These are phyloP conservation scores for Teratosphaeria destructans DNA, from an alignment of 2,329 filamentous ascomycete species.

Conservation along the genomic window DNA sequence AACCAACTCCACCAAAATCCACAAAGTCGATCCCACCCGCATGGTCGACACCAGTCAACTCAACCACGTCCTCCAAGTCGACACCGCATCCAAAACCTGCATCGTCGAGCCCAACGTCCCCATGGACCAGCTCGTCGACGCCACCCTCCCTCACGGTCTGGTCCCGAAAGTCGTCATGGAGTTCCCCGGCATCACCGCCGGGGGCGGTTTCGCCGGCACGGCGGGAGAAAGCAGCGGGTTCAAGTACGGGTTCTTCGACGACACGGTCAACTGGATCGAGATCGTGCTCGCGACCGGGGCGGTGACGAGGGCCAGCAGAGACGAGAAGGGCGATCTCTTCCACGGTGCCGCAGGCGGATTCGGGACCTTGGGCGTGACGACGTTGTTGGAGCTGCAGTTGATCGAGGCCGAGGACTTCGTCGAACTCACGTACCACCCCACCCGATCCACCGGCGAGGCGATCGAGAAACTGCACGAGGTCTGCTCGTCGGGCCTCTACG, in stretches of 20 bases:
- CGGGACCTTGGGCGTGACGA: conserved; percentile 57
- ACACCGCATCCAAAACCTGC: conserved; percentile 32
- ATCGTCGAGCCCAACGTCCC: conserved; percentile 59
- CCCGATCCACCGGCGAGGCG: conserved; percentile 31
- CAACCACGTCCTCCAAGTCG: conserved; percentile 37
- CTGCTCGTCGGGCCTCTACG: conserved; percentile 31
- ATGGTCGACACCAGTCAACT: conserved; percentile 41
- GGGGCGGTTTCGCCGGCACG: conserved; percentile 55
- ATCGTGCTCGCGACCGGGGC: conserved; percentile 54
- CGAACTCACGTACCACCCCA: conserved; percentile 38
- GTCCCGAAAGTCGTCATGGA: conserved; percentile 60
- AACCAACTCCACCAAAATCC: conserved; percentile 36
- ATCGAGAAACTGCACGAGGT: conserved; percentile 29
- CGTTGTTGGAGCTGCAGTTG: conserved; percentile 43
- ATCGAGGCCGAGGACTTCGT: conserved; percentile 38
- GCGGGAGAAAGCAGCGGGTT: conserved; percentile 59
- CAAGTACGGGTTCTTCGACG: conserved; percentile 55
- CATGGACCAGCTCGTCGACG: conserved; percentile 54
- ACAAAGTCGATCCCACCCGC: conserved; percentile 29
- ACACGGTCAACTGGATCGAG: conserved; percentile 51
- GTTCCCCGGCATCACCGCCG: conserved; percentile 59
- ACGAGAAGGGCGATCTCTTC: conserved; percentile 36
- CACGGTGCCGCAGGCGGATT: conserved; percentile 54
- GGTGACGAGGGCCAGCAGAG: conserved; percentile 24
- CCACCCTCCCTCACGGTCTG: conserved; percentile 44